These are phyloP conservation scores for Aschersonia sp. DNA, from an alignment of 2,329 filamentous ascomycete species.

Conservation along the genomic window DNA sequence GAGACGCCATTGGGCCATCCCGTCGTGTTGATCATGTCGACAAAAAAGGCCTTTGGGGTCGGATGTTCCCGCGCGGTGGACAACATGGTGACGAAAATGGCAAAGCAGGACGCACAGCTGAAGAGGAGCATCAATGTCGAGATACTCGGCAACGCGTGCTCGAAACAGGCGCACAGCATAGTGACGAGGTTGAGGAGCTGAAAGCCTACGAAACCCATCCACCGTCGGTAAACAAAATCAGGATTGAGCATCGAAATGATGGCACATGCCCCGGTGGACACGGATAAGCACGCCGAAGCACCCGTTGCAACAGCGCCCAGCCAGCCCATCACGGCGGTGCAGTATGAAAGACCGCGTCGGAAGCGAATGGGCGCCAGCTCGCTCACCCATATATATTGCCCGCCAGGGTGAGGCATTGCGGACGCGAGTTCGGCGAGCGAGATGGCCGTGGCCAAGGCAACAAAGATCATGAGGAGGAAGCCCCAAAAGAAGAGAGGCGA, in stretches of 20 bases:
- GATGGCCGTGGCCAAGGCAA: constrained; percentile 11
- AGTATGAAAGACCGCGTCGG: constrained; percentile 10
- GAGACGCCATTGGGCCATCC: constrained; percentile 14
- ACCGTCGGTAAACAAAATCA: constrained; percentile 10
- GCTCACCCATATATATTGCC: constrained; percentile 14
- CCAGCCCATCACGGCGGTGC: constrained; percentile 13
- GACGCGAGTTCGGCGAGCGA: constrained; percentile 14
- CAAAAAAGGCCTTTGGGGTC: constrained; percentile 10
- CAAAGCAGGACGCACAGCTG: constrained; percentile 10
- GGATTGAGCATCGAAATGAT: constrained; percentile 10
- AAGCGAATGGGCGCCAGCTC: constrained; percentile 7
- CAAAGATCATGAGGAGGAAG: constrained; percentile 10
- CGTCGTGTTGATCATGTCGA: constrained; percentile 8
- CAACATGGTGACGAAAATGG: constrained; percentile 12
- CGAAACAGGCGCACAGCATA: constrained; percentile 8
- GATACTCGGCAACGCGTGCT: constrained; percentile 11
- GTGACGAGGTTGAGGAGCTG: constrained; percentile 12
- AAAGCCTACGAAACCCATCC: constrained; percentile 14
- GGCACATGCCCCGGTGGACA: constrained; percentile 8
- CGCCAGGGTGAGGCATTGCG: constrained; percentile 14
- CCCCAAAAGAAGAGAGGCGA: constrained; percentile 13
- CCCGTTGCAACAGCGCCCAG: constrained; percentile 11
- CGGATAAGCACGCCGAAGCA: constrained; percentile 11
- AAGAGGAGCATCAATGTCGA: constrained; percentile 12
- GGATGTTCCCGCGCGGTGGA: constrained; percentile 9